Conservation (phyloP, 2,329 filamentous ascomycete species). For the Setomelanomma holmii region DNA sequence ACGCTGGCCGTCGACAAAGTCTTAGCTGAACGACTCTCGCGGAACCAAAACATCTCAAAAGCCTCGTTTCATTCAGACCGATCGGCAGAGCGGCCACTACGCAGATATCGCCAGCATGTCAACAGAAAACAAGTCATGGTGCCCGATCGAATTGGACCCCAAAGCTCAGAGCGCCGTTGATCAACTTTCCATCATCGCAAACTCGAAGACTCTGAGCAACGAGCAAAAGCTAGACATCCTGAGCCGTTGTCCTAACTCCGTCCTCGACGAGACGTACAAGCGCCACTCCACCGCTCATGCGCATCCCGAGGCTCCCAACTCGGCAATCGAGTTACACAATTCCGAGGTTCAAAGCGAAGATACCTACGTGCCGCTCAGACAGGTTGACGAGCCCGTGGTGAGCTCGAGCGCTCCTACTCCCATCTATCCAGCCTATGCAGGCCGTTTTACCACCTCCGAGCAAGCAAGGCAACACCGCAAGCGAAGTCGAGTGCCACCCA, state of each 20-base stretch:
- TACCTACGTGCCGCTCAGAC: background rate
- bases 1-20: constrained; percentile 11
- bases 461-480: constrained; percentile 27
- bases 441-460: constrained; percentile 25
- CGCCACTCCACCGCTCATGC: no score
- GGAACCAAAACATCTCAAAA: no score
- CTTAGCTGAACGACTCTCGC: background rate
- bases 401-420: no score
- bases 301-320: no score
- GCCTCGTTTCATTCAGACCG: background rate
- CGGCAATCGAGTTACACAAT: no score
- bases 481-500: constrained; percentile 16
- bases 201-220: no score
- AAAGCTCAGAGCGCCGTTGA: background rate
- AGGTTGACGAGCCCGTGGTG: no score
- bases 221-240: background rate
- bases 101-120: background rate
- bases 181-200: background rate
- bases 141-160: background rate
- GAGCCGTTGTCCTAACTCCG: background rate
- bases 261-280: background rate
- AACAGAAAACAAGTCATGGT: background rate
- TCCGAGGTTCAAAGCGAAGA: background rate
- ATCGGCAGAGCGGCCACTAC: background rate
- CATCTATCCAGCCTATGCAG: constrained; percentile 21